phyloP scores from a whole-genome alignment of 176 grass and related monocot species.

The Oryza australiensis region DNA sequence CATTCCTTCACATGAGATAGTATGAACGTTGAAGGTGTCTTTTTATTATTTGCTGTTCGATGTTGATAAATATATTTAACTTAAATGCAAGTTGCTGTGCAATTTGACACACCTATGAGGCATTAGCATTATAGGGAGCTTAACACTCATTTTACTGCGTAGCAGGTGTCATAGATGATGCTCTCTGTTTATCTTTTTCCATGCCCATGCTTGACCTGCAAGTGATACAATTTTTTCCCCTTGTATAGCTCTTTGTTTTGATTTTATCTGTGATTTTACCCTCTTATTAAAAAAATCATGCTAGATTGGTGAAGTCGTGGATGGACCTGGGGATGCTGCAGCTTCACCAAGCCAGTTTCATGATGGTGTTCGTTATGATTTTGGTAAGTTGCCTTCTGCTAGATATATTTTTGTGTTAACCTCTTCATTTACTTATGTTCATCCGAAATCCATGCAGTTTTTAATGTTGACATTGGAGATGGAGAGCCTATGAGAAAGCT shows the following conservation, averaged over 20 bases:
- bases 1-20: background rate
- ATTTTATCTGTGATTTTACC: constrained; percentile 11
- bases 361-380: constrained; percentile 87
- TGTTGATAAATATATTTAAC: constrained; percentile 20
- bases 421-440: constrained; percentile 37
- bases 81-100: constrained; percentile 2
- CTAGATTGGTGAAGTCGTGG: constrained; percentile 89
- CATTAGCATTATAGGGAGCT: background rate
- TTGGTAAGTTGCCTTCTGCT: constrained; percentile 57
- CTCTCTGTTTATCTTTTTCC: background rate
- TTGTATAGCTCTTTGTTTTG: background rate
- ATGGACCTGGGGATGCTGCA: constrained; percentile 68
- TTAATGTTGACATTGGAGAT: constrained; percentile 99
- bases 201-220: constrained; percentile 1
- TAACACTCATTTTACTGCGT: constrained; percentile 1
- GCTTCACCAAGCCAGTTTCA: constrained; percentile 59
- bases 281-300: constrained; percentile 28
- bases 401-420: constrained; percentile 25
- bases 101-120: background rate
- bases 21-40: background rate
- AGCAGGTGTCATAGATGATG: background rate
- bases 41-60: background rate
- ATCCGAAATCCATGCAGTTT: constrained; percentile 59
- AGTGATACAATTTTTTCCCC: background rate
- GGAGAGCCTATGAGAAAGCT: constrained; percentile 86